A percentile compares a stretch with the other conserved stretches of the same genome.
Conservation (phyloP, 805 yeast genomes). For the Metschnikowia cerradonensis region DNA sequence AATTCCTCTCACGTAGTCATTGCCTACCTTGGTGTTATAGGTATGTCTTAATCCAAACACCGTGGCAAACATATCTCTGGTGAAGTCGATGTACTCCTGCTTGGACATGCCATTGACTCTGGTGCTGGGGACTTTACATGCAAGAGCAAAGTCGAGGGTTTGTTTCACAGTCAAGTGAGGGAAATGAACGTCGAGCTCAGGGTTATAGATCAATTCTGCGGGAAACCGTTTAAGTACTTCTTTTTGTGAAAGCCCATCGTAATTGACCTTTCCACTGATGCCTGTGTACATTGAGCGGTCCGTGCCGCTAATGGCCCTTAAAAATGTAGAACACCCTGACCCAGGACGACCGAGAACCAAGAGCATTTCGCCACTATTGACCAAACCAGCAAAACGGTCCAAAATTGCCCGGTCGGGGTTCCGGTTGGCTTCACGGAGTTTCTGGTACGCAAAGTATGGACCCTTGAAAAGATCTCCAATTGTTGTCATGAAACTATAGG, state of each 20-base stretch:
- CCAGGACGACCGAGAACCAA: constrained; percentile 73
- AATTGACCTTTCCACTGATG: constrained; percentile 40
- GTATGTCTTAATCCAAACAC: constrained; percentile 52
- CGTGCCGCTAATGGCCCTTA: constrained; percentile 61
- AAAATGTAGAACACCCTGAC: constrained; percentile 65
- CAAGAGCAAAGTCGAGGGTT: constrained; percentile 58
- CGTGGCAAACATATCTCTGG: constrained; percentile 41
- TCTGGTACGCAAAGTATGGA: not conserved
- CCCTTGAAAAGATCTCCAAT: not conserved
- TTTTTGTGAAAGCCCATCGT: constrained; percentile 48
- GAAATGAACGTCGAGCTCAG: constrained; percentile 64
- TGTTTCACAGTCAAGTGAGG: constrained; percentile 65
- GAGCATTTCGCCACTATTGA: not conserved
- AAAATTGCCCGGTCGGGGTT: not conserved
- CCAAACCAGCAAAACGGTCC: not conserved
- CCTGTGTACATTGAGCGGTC: constrained; percentile 43
- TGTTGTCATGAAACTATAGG: not conserved
- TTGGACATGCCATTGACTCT: constrained; percentile 52
- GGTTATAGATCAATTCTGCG: constrained; percentile 66
- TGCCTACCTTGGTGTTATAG: constrained; percentile 55
- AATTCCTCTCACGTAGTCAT: constrained; percentile 61
- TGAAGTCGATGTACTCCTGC: constrained; percentile 43
- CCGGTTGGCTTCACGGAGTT: not conserved
- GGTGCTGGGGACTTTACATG: constrained; percentile 55
- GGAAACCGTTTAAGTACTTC: constrained; percentile 52